Conservation (phyloP, 805 yeast species). For the Nakazawaea ishiwadae region DNA sequence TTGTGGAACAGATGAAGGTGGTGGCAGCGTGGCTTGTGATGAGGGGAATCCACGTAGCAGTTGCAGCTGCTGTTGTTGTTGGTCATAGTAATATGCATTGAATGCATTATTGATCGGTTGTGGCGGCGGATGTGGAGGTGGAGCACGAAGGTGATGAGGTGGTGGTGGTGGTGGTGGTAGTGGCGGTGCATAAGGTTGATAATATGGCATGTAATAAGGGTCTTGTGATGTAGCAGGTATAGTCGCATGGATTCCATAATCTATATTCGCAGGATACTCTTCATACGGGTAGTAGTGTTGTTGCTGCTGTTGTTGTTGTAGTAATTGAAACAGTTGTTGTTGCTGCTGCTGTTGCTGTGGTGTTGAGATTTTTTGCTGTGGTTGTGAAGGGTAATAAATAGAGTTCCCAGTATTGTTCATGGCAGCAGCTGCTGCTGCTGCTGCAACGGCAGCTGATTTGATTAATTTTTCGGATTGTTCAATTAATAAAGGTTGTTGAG, state of each 20-base stretch:
- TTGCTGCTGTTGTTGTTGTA: conserved; percentile 2
- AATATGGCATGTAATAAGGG: not conserved
- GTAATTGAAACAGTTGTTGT: conserved; percentile 13
- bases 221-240: not conserved
- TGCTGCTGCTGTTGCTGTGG: conserved; percentile 7
- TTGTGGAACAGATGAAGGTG: not conserved
- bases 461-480: conserved; percentile 13
- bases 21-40: conserved; percentile 4
- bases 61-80: conserved; percentile 7
- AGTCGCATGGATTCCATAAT: no score
- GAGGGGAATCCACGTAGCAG: conserved; percentile 3
- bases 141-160: not conserved
- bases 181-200: conserved; percentile 2
- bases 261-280: not conserved
- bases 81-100: not conserved
- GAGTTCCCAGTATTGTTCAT: not conserved
- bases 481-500: conserved; percentile 11
- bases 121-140: not conserved
- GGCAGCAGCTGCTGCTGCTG: conserved; percentile 9
- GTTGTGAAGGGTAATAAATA: not conserved
- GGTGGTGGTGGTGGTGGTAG: conserved; percentile 11
- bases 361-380: conserved; percentile 2
- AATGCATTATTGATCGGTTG: no score
- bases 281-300: conserved; percentile 13
- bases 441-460: not conserved